phyloP scores from a whole-genome alignment of 108 stramenopile genomes.

The Aurantiochytrium sp. region DNA sequence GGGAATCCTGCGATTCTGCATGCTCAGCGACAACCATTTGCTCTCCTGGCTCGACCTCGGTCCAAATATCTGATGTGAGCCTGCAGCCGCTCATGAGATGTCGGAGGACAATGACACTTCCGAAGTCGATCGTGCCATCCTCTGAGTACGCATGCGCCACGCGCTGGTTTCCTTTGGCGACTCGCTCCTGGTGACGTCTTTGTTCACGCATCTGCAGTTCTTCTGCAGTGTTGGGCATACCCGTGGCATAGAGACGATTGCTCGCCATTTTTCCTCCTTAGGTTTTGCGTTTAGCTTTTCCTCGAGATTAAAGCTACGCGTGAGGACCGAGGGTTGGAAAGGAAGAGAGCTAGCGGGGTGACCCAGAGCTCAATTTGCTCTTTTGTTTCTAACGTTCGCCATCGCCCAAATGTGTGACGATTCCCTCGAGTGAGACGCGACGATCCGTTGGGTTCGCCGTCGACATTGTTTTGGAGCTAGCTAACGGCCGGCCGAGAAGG shows the following conservation, averaged over 20 bases:
- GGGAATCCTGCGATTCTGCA: not conserved
- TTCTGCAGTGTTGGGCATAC: not conserved
- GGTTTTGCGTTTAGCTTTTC: too few species aligned
- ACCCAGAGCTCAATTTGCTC: too few species aligned
- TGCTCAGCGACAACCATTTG: not conserved
- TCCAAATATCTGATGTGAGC: not conserved
- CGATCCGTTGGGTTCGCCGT: not conserved
- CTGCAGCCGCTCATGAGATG: not conserved
- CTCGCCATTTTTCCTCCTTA: not conserved
- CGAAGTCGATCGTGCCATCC: not conserved
- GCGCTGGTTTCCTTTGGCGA: not conserved
- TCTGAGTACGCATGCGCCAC: not conserved
- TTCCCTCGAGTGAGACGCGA: too few species aligned
- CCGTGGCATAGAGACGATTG: not conserved
- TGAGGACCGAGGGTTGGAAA: too few species aligned
- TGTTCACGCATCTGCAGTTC: not conserved
- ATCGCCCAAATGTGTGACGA: too few species aligned
- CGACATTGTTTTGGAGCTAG: not conserved
- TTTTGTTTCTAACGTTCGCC: too few species aligned
- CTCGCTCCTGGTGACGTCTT: not conserved
- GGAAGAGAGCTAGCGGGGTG: too few species aligned
- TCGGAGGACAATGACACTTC: not conserved
- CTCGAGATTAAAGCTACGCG: too few species aligned
- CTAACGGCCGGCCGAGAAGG: not conserved
- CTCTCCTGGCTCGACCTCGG: not conserved